phyloP scores from a whole-genome alignment of 371 early-diverging fungal species.

The Amoeboradix gromovi region DNA sequence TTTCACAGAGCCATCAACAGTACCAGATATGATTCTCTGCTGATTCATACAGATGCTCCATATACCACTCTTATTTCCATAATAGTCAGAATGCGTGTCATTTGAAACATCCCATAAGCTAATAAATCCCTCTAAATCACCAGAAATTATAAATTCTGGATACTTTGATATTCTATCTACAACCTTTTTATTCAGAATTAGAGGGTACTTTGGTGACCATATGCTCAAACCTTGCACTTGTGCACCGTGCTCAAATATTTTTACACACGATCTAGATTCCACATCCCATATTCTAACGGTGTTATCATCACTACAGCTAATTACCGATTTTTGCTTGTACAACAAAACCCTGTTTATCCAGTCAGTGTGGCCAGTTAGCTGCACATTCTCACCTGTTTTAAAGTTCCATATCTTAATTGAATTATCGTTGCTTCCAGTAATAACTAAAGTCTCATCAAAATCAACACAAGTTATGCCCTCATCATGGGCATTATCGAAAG shows the following conservation, averaged over 20 bases:
- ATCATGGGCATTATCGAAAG: constrained; percentile 42
- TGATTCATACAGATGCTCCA: too few species aligned
- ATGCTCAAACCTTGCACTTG: constrained; percentile 36
- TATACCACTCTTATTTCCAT: too few species aligned
- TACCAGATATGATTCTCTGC: constrained; percentile 61
- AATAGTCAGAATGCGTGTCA: too few species aligned
- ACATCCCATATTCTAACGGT: constrained; percentile 58
- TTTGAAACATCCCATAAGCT: too few species aligned
- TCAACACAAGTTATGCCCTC: constrained; percentile 78
- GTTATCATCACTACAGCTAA: constrained; percentile 51
- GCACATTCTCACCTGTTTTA: constrained; percentile 37
- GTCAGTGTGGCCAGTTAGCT: constrained; percentile 48
- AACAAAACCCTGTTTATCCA: constrained; percentile 61
- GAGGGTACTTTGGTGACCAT: too few species aligned
- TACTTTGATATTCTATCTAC: too few species aligned
- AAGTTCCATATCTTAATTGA: constrained; percentile 82
- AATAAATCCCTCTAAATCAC: too few species aligned
- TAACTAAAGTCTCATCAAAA: constrained; percentile 57
- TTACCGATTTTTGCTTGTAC: constrained; percentile 25
- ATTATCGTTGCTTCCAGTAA: constrained; percentile 74
- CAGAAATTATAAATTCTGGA: too few species aligned
- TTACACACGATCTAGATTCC: constrained; percentile 27
- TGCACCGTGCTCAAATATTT: constrained; percentile 36
- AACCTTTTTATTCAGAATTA: too few species aligned
- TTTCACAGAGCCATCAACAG: constrained; percentile 74